These are phyloP conservation scores for Articulospora tetracladia DNA, from an alignment of 495 filamentous ascomycete genomes.

Conservation along the genomic window DNA sequence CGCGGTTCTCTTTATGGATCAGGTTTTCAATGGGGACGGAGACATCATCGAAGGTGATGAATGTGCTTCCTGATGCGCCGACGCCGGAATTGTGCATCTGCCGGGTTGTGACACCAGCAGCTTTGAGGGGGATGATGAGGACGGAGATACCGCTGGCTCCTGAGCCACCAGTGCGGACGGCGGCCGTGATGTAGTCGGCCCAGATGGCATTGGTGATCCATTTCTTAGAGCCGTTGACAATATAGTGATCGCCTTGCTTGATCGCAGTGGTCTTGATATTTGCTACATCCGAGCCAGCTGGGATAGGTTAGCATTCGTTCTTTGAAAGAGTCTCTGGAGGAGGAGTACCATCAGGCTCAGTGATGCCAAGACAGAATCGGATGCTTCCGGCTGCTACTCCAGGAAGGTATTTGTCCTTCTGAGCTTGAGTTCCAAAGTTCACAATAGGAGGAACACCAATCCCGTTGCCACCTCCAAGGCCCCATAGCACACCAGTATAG, in stretches of 20 bases:
- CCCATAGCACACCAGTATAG: slow-evolving; percentile 43
- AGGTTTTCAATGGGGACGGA: slow-evolving; percentile 39
- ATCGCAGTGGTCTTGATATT: slow-evolving; percentile 48
- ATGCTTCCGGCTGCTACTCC: slow-evolving; percentile 43
- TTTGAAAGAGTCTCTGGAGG: background rate
- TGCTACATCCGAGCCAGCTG: slow-evolving; percentile 49
- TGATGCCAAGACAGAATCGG: slow-evolving; percentile 52
- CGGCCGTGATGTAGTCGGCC: slow-evolving; percentile 51
- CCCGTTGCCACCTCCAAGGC: slow-evolving; percentile 45
- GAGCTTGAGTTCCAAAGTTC: slow-evolving; percentile 44
- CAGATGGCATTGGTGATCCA: slow-evolving; percentile 56
- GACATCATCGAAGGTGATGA: slow-evolving; percentile 46
- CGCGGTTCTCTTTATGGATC: slow-evolving; percentile 43
- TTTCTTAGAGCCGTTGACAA: slow-evolving; percentile 54
- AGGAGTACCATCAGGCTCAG: slow-evolving; percentile 42
- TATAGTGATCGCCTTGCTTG: slow-evolving; percentile 40
- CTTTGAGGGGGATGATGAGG: slow-evolving; percentile 46
- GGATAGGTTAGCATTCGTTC: background rate
- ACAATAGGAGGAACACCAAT: slow-evolving; percentile 54
- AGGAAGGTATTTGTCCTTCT: slow-evolving; percentile 46
- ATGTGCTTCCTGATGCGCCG: slow-evolving; percentile 36
- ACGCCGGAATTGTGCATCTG: slow-evolving; percentile 30
- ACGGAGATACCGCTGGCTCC: slow-evolving; percentile 45
- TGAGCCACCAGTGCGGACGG: slow-evolving; percentile 48
- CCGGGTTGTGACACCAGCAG: slow-evolving; percentile 36